Base-by-base conservation (phyloP, 2,329 filamentous ascomycete species). In the Penicillium sp. region DNA sequence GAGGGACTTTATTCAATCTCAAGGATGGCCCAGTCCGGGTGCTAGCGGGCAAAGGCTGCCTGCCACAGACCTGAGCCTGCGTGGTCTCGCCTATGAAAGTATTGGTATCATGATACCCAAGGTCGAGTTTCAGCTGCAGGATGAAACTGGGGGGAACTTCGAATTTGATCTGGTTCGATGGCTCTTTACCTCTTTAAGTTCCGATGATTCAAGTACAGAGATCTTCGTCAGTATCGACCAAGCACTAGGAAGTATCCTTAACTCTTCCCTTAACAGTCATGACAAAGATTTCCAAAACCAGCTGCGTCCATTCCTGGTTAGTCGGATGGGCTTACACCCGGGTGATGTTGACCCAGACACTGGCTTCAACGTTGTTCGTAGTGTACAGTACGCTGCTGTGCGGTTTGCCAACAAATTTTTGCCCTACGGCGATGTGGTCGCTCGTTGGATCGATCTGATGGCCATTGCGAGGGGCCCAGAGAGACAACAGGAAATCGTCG, bases 331-430 rank as follows among this genome's bases (percentile, higher is more conserved):
- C 42, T 74, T 82, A 54, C 65, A 70, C 47, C 69, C 64, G 52
- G 74, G 64, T 59, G 75, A 72, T 51, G 64, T 68, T 39, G 70
- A 77, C 48, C 55, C 62, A 2, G 59, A 68, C 15, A 73, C 70
- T 13, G 72, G 70, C 15, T 72, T 70, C 44, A 67, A 63, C n/a
- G 76, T 82, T 15, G 76, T 85, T n/a, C 81, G 87, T 60, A 92
- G 88, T 63, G 88, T 88, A 31, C 85, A 89, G 7, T 94, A 92
- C 72, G 87, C 90, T 18, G 87, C 87, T 23, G 86, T 94, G 7
- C 89, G 94, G 52, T 96, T 93, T 79, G 90, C 90, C 10, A 97
- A 97, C 67, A 83, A 89, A 46, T 95, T 90, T 64, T 77, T 99
- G 5, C 83, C 87, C 0, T 96, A 90, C 62, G 80, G 80, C 18